Conservation (phyloP, 106 monocot genomes). For the Dioscorea alata region DNA sequence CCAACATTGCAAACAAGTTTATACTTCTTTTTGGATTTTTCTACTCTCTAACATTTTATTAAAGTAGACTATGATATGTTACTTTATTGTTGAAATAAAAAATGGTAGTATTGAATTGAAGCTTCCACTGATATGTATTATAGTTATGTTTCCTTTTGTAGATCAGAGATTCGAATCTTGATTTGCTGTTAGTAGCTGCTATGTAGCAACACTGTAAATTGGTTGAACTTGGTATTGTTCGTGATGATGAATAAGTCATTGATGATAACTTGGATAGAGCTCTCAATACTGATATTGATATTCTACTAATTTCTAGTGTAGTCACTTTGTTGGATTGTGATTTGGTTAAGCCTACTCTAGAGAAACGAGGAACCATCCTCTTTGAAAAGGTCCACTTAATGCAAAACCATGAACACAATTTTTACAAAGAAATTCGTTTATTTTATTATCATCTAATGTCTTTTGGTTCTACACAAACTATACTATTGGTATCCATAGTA, state of each 20-base stretch:
- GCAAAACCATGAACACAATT: no score
- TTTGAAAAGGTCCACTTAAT: slow-evolving; percentile 59
- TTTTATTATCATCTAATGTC: no score
- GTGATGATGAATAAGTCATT: slow-evolving; percentile 63
- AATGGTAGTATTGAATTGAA: neutral
- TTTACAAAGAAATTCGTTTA: no score
- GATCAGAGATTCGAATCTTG: slow-evolving; percentile 95
- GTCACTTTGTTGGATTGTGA: slow-evolving; percentile 96
- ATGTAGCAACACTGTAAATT: slow-evolving; percentile 68
- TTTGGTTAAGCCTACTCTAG: slow-evolving; percentile 81
- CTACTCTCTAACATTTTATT: neutral
- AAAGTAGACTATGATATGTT: neutral
- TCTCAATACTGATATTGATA: slow-evolving; percentile 52
- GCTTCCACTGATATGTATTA: neutral
- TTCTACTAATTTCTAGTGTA: slow-evolving; percentile 90
- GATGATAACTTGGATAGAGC: slow-evolving; percentile 37
- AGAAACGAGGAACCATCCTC: slow-evolving; percentile 55
- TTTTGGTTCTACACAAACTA: no score
- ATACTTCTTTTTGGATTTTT: neutral
- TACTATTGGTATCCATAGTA: no score
- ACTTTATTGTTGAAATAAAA: neutral
- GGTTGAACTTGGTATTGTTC: slow-evolving; percentile 79
- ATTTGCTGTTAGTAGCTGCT: slow-evolving; percentile 82
- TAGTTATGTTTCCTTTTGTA: slow-evolving; percentile 20
- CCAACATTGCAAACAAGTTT: slow-evolving; percentile 72